These are phyloP conservation scores for Raphidocelis subcapitata DNA, from an alignment of 139 green algal genomes.

Conservation along the genomic window DNA sequence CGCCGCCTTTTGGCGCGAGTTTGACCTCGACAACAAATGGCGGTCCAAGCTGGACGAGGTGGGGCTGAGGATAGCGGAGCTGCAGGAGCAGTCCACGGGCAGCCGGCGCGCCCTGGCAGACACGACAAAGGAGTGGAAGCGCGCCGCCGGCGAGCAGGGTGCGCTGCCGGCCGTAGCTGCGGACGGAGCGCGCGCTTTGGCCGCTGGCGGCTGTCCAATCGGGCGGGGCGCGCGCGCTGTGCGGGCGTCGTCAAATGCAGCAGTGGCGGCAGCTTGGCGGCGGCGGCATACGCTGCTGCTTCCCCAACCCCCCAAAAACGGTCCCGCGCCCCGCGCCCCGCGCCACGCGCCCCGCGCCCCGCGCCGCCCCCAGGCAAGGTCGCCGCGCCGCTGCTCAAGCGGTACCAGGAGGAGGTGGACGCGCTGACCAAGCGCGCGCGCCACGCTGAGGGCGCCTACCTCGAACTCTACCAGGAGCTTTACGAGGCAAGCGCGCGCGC, in stretches of 20 bases:
- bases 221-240: neutral
- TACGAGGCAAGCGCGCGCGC: conserved; percentile 59
- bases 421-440: conserved; percentile 62
- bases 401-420: conserved; percentile 94
- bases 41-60: conserved; percentile 78
- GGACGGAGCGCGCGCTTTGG: too few species aligned
- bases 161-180: too few species aligned
- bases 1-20: conserved; percentile 60
- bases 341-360: too few species aligned
- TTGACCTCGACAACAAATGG: conserved; percentile 78
- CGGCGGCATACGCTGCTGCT: too few species aligned
- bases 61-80: conserved; percentile 70
- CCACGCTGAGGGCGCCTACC: conserved; percentile 57
- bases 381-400: conserved; percentile 75
- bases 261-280: conserved; percentile 5
- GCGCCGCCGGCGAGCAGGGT: too few species aligned
- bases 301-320: too few species aligned
- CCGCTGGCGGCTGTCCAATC: too few species aligned
- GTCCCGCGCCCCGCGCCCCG: too few species aligned
- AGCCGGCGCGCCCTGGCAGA: conserved; percentile 63
- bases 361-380: conserved; percentile 11
- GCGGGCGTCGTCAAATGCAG: conserved; percentile 8
- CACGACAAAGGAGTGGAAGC: conserved; percentile 53
- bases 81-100: conserved; percentile 74
- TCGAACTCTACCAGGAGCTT: conserved; percentile 89